Percentiles rank a stretch among this genome's conserved stretches.
These are phyloP conservation scores for Primulina tabacum DNA, from an alignment of 257 asterid species.

Conservation along the genomic window DNA sequence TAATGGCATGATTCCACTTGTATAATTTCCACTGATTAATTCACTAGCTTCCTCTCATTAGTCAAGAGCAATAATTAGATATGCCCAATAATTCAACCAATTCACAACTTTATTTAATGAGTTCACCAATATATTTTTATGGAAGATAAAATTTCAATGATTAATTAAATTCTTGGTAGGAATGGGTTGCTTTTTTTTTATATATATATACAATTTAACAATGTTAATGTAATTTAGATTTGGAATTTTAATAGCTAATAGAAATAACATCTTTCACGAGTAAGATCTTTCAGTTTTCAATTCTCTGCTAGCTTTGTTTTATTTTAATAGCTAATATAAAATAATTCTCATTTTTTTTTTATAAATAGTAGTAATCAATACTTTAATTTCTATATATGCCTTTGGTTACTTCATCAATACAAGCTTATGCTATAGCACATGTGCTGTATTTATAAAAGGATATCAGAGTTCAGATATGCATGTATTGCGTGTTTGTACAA, in stretches of 20 bases:
- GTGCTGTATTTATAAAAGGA: constrained; percentile 7
- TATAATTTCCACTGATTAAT: constrained; percentile 28
- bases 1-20: not conserved
- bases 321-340: too few species aligned
- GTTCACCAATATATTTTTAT: constrained; percentile 16
- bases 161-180: not conserved
- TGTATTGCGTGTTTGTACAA: too few species aligned
- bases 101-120: constrained; percentile 25
- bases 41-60: constrained; percentile 29
- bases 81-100: constrained; percentile 33
- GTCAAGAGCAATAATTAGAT: constrained; percentile 24
- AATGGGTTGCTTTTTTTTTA: not conserved
- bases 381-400: too few species aligned
- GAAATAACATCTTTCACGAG: too few species aligned
- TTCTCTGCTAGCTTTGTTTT: too few species aligned
- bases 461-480: not conserved
- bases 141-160: constrained; percentile 11
- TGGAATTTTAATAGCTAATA: too few species aligned
- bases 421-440: not conserved
- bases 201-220: too few species aligned
- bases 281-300: too few species aligned
- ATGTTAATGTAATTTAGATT: too few species aligned
- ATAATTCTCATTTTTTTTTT: too few species aligned
- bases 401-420: too few species aligned
- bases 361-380: too few species aligned